Evolutionary conservation across 2,329 filamentous ascomycete genomes (phyloP).

Genomic region (Blumeria graminis): DNA sequence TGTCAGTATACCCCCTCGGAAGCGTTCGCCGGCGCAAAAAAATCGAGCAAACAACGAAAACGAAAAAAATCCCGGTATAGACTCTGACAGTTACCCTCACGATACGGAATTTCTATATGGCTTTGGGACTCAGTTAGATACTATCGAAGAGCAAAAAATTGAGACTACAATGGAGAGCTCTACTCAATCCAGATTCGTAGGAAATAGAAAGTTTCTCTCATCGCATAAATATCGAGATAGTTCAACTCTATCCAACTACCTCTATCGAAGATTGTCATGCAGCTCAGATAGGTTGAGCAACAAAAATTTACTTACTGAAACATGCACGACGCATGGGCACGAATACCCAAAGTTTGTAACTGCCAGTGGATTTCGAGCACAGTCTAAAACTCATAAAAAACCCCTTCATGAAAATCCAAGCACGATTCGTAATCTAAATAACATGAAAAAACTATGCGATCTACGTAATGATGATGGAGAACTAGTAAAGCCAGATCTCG

Average conservation of each 20-base stretch:
- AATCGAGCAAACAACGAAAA: slow-evolving; percentile 6
- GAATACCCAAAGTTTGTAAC: slow-evolving; percentile 5
- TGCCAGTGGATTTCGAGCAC: slow-evolving; percentile 13
- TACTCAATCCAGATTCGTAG: slow-evolving; percentile 10
- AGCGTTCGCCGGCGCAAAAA: slow-evolving; percentile 1
- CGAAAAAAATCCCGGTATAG: not conserved
- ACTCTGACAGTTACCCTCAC: not conserved
- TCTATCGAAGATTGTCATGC: slow-evolving; percentile 16
- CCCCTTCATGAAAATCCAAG: slow-evolving; percentile 11
- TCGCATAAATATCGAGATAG: slow-evolving; percentile 12
- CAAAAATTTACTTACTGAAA: slow-evolving; percentile 13
- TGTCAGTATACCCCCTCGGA: slow-evolving; percentile 4
- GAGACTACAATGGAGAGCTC: slow-evolving; percentile 15
- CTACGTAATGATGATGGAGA: too few species aligned
- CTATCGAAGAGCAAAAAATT: slow-evolving; percentile 20
- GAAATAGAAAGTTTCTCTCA: slow-evolving; percentile 10
- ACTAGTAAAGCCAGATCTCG: too few species aligned
- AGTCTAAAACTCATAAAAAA: slow-evolving; percentile 12
- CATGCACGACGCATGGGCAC: slow-evolving; percentile 9
- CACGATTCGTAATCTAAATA: not conserved
- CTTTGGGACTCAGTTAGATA: slow-evolving; percentile 18
- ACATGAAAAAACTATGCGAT: too few species aligned
- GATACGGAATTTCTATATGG: slow-evolving; percentile 17
- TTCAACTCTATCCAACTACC: slow-evolving; percentile 10
- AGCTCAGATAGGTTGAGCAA: slow-evolving; percentile 16